phyloP scores from a whole-genome alignment of 441 rosid species.

The Raphanus hybrid region DNA sequence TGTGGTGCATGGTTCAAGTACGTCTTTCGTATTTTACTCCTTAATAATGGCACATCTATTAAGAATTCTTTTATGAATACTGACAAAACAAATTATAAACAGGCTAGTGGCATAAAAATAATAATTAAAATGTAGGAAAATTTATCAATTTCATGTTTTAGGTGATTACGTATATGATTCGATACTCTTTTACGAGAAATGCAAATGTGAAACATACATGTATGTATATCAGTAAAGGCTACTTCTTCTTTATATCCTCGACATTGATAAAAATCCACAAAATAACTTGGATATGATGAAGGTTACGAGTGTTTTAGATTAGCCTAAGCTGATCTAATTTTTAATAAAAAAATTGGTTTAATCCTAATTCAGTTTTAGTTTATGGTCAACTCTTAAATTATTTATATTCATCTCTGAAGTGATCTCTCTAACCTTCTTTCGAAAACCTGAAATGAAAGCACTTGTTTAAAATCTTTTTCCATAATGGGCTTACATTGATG shows the following conservation, averaged over 20 bases:
- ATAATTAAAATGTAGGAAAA: background rate
- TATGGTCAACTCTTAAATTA: background rate
- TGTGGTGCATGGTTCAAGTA: conserved; percentile 24
- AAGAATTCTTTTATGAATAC: background rate
- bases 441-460: background rate
- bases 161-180: background rate
- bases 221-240: background rate
- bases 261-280: background rate
- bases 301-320: background rate
- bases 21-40: background rate
- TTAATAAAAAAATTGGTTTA: background rate
- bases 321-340: background rate
- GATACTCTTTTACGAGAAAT: background rate
- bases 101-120: background rate
- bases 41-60: conserved; percentile 17
- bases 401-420: no score
- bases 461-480: background rate
- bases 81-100: conserved; percentile 2
- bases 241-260: background rate
- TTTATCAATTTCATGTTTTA: background rate
- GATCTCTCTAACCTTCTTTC: background rate
- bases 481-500: background rate
- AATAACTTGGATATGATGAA: background rate
- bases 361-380: background rate
- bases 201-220: background rate